Evolutionary conservation across 2,329 filamentous ascomycete genomes (phyloP).

Genomic region (Aspergillus niger): DNA sequence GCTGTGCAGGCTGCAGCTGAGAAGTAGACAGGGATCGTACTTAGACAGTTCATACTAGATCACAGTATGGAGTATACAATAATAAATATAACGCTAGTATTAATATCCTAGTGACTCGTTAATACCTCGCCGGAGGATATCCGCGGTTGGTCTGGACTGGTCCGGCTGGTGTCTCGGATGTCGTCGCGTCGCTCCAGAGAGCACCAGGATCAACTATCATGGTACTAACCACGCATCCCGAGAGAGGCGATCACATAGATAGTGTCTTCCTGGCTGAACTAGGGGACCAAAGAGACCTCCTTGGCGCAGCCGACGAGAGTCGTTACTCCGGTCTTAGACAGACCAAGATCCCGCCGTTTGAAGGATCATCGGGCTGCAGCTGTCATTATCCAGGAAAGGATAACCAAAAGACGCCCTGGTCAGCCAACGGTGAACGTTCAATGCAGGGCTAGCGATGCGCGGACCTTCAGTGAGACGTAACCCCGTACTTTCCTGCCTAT

Average conservation of each 20-base stretch:
- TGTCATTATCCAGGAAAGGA: conserved; percentile 13
- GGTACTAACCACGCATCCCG: not conserved
- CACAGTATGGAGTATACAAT: not conserved
- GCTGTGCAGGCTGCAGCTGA: too few species aligned
- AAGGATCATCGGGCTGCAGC: conserved; percentile 18
- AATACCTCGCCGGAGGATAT: not conserved
- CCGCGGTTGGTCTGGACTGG: not conserved
- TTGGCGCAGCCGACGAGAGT: not conserved
- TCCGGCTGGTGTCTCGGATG: not conserved
- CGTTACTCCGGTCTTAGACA: not conserved
- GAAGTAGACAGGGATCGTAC: too few species aligned
- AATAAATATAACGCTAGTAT: not conserved
- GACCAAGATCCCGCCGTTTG: conserved; percentile 12
- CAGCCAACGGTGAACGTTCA: conserved; percentile 5
- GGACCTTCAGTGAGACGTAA: not conserved
- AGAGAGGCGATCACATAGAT: not conserved
- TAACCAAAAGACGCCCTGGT: not conserved
- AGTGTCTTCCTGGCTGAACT: not conserved
- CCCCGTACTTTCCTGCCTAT: not conserved
- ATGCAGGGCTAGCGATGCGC: conserved; percentile 10
- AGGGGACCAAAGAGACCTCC: not conserved
- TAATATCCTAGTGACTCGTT: not conserved
- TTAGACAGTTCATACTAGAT: too few species aligned
- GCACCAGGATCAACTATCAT: not conserved
- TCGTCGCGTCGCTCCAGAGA: not conserved